Base-by-base conservation (phyloP, 1,139 yeast species). In the Magnusiomyces suaveolens region DNA sequence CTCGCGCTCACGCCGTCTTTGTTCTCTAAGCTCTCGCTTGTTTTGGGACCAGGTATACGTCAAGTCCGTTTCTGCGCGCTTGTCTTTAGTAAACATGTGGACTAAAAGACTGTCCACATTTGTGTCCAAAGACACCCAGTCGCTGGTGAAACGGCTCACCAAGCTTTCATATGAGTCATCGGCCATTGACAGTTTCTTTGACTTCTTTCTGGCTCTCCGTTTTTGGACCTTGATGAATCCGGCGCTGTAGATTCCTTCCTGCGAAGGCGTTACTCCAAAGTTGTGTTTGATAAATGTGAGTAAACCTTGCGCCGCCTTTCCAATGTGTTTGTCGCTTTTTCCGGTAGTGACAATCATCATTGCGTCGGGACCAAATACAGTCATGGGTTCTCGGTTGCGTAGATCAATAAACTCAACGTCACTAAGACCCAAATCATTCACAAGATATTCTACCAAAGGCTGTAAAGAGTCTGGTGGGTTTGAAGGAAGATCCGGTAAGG, bases 101-200 rank as follows among this genome's bases (percentile, higher is more conserved):
- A 89, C 76, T 56, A 76, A 78, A 2, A 87, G 75, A 26, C 81
- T 80, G 59, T 83, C 85, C 1, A 80, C 69, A 36, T 76, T 74
- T 44, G 87, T 77, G 61, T 87, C 88, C 54, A 89, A 74, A 77
- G 87, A 81, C 25, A 87, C 81, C 97, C 97, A 90, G 36, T 83
- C 77, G 60, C 84, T 85, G 8, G 83, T 16, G 62, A 60, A 48
- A 59, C 64, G 29, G 18, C 41, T 36, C 57, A 60, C 46, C 57
- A 72, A 73, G 57, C 51, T 29, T 52, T 53, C 61, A 41, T 53
- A 55, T 36, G 59, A 57, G 10, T 56, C 54, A 23, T 59, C 57
- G 2, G 57, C 50, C 26, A 50, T 61, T 6, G 61, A 63, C 66
- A 63, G 64, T 61, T 74, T 78, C 61, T 77, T 74, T 43, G 81